Evolutionary conservation across 352 stramenopile genomes (phyloP), one percentile per base, ranked within the genome.

Genomic region (Phytophthora pisi): DNA sequence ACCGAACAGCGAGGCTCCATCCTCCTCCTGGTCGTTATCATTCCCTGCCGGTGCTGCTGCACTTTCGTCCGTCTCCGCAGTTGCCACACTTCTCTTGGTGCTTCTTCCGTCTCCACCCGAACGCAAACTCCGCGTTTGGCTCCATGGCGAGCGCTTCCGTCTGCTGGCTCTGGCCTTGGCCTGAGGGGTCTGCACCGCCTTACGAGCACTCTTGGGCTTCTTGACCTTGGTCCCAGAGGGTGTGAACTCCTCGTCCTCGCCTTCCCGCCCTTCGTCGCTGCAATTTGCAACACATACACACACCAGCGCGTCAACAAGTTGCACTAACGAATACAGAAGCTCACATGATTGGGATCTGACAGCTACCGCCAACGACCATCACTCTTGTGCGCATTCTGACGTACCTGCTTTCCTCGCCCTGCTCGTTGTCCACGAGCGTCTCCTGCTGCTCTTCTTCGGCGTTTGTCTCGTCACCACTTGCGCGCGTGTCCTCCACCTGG

Each of bases 401-500:
- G 38, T 74, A 80, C 70, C 69, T 78, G 51, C 56, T 75, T 30
- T 72, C 69, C 26, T 68, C 59, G 34, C 15, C 57, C 26, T 67
- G 52, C 54, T 61, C 65, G n/a, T 23, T 58, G 16, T 58, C 58
- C n/a, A 72, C 61, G 0, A 26, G n/a, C 31, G 20, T 34, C 2
- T 68, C 64, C 2, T 77, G 61, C 6, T 74, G 46, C 26, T 72
- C 36, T 13, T 57, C 64, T 38, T 64, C 69, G 2, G 52, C 56
- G 2, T 68, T 64, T 8, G 62, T 43, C 3, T 81, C 70, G 4
- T 78, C 62, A 5, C 7, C 66, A 34, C 31, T 60, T 0, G n/a
- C 4, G 5, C 84, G 86, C 16, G 47, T 69, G 61, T 91, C 79
- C 53, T 86, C 76, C 53, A 92, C 82, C 57, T 89, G 76, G 70